Evolutionary conservation across 202 grass and related monocot species (phyloP).

Genomic region (Eragrostis tef): DNA sequence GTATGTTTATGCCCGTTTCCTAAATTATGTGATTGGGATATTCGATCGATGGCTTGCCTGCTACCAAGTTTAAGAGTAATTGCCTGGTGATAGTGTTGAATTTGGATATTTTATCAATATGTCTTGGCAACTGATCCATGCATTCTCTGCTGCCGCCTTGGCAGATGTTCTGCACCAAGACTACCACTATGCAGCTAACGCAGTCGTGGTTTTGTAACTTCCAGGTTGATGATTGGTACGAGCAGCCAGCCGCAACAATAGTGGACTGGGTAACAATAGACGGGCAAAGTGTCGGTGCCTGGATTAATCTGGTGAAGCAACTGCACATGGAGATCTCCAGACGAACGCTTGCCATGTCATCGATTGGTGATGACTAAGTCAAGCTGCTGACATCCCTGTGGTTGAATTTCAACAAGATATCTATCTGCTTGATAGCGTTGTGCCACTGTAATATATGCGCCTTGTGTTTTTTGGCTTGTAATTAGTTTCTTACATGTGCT

Average conservation of each 20-base stretch:
- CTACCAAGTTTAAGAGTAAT: too few species aligned
- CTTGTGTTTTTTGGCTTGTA: conserved; percentile 9
- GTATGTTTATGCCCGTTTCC: too few species aligned
- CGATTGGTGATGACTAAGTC: conserved; percentile 47
- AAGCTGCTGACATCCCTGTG: neutral
- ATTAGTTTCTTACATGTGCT: too few species aligned
- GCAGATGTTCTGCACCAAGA: neutral
- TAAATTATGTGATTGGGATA: neutral
- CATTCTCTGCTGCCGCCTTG: neutral
- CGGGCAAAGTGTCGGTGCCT: conserved; percentile 82
- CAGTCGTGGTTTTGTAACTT: neutral
- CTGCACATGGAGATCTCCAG: conserved; percentile 78
- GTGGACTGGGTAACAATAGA: conserved; percentile 96
- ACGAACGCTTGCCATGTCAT: conserved; percentile 61
- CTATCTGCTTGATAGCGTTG: conserved; percentile 42
- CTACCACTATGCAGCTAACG: neutral
- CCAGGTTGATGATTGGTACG: conserved; percentile 99
- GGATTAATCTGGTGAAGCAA: conserved; percentile 96
- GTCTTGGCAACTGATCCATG: neutral
- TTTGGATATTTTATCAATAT: conserved; percentile 12
- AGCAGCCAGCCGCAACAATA: conserved; percentile 84
- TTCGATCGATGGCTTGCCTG: too few species aligned
- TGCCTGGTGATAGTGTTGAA: neutral
- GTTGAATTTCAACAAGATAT: conserved; percentile 28
- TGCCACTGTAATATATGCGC: conserved; percentile 43